Percentiles rank a stretch among this genome's conserved stretches.
These are phyloP conservation scores for Cladosporium sp. DNA, from an alignment of 2,329 filamentous ascomycete species.

Conservation along the genomic window DNA sequence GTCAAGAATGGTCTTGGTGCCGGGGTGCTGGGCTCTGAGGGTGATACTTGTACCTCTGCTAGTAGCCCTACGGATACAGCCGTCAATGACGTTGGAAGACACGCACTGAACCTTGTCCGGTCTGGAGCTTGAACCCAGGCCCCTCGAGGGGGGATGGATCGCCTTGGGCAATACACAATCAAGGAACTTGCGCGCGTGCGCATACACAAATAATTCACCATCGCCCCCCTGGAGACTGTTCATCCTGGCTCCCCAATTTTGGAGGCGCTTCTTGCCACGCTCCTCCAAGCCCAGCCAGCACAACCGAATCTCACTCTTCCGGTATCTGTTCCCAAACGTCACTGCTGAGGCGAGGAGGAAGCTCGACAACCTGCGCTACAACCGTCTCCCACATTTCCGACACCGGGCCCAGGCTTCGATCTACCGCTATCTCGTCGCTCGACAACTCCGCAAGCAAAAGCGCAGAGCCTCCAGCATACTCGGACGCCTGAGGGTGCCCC, in stretches of 20 bases:
- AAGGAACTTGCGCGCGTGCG: neutral
- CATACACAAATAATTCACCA: neutral
- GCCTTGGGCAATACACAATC: neutral
- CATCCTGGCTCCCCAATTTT: conserved; percentile 26
- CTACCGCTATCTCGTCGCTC: conserved; percentile 47
- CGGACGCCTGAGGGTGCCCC: conserved; percentile 10
- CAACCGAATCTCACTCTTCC: conserved; percentile 43
- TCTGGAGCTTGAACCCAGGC: neutral
- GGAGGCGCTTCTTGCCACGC: conserved; percentile 22
- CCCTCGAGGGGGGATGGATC: neutral
- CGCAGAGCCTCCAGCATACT: conserved; percentile 43
- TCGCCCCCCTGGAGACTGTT: neutral
- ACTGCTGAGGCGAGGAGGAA: conserved; percentile 61
- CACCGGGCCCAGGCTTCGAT: conserved; percentile 70
- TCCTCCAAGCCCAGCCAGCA: conserved; percentile 14
- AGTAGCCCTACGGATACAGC: too few relatives aligned
- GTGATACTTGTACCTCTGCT: too few relatives aligned
- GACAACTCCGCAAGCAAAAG: conserved; percentile 31
- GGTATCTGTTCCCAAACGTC: conserved; percentile 65
- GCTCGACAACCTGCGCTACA: conserved; percentile 67
- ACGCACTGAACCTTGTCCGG: neutral
- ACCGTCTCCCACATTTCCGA: conserved; percentile 68
- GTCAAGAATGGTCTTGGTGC: too few relatives aligned
- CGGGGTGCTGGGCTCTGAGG: too few relatives aligned
- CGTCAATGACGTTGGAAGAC: neutral